Conservation (phyloP, 2,329 filamentous ascomycete genomes). For the Pseudogymnoascus sp. region DNA sequence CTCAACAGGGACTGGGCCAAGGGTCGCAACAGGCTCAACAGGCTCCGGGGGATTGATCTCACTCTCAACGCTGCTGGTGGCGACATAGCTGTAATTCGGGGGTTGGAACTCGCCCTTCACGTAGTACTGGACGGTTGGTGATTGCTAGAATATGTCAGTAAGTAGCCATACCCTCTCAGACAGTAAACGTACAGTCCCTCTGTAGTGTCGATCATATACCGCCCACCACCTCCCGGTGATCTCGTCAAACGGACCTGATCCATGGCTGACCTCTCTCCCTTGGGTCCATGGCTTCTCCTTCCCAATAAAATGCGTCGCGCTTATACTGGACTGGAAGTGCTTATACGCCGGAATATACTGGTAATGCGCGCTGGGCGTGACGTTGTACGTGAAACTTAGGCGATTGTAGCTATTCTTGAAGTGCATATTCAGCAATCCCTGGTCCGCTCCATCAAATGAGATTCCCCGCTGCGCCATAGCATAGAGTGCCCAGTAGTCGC, state of each 20-base stretch:
- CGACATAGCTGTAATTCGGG: slow-evolving; percentile 22
- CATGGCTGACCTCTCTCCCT: slow-evolving; percentile 48
- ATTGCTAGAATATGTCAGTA: slow-evolving; percentile 10
- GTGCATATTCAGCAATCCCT: slow-evolving; percentile 91
- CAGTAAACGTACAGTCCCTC: slow-evolving; percentile 37
- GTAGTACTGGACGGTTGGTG: slow-evolving; percentile 27
- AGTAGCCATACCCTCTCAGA: no score
- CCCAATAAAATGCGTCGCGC: slow-evolving; percentile 91
- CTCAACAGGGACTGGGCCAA: slow-evolving; percentile 14
- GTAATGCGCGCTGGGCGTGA: slow-evolving; percentile 92
- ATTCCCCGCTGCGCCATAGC: slow-evolving; percentile 79
- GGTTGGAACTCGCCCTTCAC: slow-evolving; percentile 29
- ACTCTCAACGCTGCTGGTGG: slow-evolving; percentile 11
- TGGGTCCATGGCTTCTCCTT: slow-evolving; percentile 80
- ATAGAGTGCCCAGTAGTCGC: slow-evolving; percentile 77
- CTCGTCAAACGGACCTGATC: slow-evolving; percentile 66
- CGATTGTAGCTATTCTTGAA: slow-evolving; percentile 79
- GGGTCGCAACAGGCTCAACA: not conserved
- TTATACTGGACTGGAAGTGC: slow-evolving; percentile 86
- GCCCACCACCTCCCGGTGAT: slow-evolving; percentile 89
- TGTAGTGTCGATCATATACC: slow-evolving; percentile 83
- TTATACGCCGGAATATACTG: slow-evolving; percentile 94
- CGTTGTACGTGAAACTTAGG: slow-evolving; percentile 92
- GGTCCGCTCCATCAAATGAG: slow-evolving; percentile 95
- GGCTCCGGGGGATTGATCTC: not conserved